These are phyloP conservation scores for Cyphellophora europaea DNA, from an alignment of 2,329 filamentous ascomycete species.

Conservation along the genomic window DNA sequence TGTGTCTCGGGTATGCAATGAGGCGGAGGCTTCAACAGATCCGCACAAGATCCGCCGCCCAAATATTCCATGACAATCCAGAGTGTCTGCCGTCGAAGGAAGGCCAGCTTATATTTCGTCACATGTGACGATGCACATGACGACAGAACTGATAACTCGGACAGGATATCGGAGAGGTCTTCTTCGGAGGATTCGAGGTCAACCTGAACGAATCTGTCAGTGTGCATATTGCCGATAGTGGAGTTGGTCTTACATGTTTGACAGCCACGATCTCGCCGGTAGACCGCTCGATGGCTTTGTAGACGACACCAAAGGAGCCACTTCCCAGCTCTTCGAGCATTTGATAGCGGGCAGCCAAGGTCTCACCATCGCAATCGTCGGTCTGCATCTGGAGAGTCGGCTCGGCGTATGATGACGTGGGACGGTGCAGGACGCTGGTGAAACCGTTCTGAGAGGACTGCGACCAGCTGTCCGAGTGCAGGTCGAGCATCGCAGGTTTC, in stretches of 20 bases:
- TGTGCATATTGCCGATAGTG: neutral
- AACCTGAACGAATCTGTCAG: slow-evolving; percentile 51
- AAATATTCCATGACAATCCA: slow-evolving; percentile 99
- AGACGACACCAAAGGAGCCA: slow-evolving; percentile 93
- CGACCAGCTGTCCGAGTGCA: too few species aligned
- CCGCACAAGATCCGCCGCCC: slow-evolving; percentile 88
- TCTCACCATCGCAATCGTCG: slow-evolving; percentile 16
- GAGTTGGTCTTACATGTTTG: slow-evolving; percentile 63
- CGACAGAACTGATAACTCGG: slow-evolving; percentile 89
- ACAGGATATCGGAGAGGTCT: slow-evolving; percentile 95
- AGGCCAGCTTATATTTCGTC: slow-evolving; percentile 93
- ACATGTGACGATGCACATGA: slow-evolving; percentile 88
- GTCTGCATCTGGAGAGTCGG: slow-evolving; percentile 14
- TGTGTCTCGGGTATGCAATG: slow-evolving; percentile 63
- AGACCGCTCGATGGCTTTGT: slow-evolving; percentile 85
- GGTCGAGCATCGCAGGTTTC: too few species aligned
- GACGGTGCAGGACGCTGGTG: neutral
- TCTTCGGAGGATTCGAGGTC: slow-evolving; percentile 98
- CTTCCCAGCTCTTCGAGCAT: slow-evolving; percentile 93
- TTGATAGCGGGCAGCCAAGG: slow-evolving; percentile 65
- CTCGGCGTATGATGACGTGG: slow-evolving; percentile 1
- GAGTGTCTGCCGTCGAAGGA: slow-evolving; percentile 89
- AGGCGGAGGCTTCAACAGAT: slow-evolving; percentile 53
- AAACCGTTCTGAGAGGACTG: neutral
- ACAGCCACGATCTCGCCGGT: slow-evolving; percentile 93